A percentile compares a stretch with the other conserved stretches of the same genome.
Evolutionary conservation across 139 green algal species (phyloP).

Genomic region (Chlorella sp.): DNA sequence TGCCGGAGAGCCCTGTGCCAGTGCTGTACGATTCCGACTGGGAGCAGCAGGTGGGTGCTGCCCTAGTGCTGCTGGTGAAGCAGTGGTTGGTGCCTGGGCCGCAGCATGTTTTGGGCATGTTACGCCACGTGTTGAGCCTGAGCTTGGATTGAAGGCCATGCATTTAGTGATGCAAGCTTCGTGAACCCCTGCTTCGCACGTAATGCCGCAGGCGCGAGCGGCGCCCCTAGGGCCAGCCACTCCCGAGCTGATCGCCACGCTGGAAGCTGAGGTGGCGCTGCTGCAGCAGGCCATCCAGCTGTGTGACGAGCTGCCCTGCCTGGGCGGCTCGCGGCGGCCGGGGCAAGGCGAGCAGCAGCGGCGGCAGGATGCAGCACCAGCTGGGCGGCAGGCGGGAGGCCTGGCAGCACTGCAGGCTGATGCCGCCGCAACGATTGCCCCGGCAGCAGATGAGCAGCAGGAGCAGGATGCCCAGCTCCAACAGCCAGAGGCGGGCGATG

Average conservation of each 20-base stretch:
- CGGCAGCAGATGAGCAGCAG: background rate
- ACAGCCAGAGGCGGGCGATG: background rate
- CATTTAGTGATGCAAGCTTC: background rate
- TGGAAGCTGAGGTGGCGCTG: conserved; percentile 34
- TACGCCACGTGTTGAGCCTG: background rate
- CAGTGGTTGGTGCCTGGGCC: background rate
- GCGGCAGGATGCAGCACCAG: background rate
- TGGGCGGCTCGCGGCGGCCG: background rate
- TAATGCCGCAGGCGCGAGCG: conserved; percentile 13
- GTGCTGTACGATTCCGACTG: conserved; percentile 27
- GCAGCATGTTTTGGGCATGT: background rate
- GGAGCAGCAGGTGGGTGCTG: conserved; percentile 18
- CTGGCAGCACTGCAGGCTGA: background rate
- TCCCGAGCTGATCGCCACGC: background rate
- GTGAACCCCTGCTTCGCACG: background rate
- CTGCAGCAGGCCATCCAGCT: conserved; percentile 32
- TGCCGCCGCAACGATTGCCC: background rate
- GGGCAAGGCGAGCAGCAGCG: background rate
- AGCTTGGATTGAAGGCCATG: background rate
- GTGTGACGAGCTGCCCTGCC: conserved; percentile 34
- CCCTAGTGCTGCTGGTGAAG: background rate
- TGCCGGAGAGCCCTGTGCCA: background rate
- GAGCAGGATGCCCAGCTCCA: background rate
- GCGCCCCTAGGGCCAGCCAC: background rate
- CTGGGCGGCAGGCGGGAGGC: background rate